Percentiles rank a stretch among this genome's conserved stretches.
Evolutionary conservation across 345 rosid genomes (phyloP).

Genomic region (Mercurialis annua): DNA sequence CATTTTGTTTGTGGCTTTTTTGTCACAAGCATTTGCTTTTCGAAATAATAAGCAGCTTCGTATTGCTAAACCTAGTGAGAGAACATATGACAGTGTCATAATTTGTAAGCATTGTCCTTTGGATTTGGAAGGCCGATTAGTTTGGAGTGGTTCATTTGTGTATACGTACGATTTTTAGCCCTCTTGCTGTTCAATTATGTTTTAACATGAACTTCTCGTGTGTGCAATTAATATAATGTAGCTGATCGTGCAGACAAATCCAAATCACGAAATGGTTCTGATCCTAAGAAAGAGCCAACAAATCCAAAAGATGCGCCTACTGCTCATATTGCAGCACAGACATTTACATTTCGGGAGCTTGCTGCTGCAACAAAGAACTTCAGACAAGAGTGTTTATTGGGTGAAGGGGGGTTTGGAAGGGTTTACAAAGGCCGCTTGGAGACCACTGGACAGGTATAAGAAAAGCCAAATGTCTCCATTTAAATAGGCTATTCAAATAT

Average conservation of each 20-base stretch:
- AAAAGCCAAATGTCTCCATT: too few relatives aligned
- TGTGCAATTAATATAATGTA: neutral
- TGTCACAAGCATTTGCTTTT: neutral
- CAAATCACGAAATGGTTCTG: slow-evolving; percentile 59
- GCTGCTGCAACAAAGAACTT: slow-evolving; percentile 85
- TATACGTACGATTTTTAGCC: neutral
- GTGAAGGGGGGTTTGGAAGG: slow-evolving; percentile 97
- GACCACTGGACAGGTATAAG: slow-evolving; percentile 93
- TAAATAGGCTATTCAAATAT: too few relatives aligned
- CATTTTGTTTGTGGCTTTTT: neutral
- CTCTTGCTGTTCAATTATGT: neutral
- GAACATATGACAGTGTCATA: neutral
- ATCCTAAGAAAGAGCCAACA: slow-evolving; percentile 63
- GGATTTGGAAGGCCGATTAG: neutral
- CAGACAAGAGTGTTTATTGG: slow-evolving; percentile 70
- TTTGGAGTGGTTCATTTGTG: neutral
- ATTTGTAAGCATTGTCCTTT: neutral
- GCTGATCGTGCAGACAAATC: slow-evolving; percentile 56
- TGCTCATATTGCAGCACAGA: slow-evolving; percentile 81
- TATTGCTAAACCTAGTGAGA: neutral
- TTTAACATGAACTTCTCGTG: neutral
- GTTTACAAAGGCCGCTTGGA: slow-evolving; percentile 92
- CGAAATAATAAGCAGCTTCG: neutral
- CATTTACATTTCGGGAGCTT: slow-evolving; percentile 86
- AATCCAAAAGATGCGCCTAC: slow-evolving; percentile 73